Conservation (phyloP, 1,284 basidiomycete species). For the Termitomyces sp. region DNA sequence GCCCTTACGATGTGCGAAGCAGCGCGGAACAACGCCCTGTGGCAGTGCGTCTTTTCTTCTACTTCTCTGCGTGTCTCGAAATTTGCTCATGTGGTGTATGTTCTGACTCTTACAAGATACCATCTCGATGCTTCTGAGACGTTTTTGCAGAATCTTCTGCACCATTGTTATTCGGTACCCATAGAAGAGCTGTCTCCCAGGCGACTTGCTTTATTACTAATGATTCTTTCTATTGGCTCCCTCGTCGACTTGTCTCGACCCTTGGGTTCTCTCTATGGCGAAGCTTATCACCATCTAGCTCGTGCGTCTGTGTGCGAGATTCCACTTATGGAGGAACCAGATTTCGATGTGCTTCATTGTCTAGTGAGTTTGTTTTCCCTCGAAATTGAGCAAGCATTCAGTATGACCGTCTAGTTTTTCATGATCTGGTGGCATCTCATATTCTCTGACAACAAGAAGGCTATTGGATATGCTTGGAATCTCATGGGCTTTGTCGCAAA, state of each 20-base stretch:
- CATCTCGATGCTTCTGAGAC: conserved; percentile 63
- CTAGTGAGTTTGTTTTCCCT: conserved; percentile 34
- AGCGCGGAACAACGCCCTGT: conserved; percentile 58
- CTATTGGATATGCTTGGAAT: conserved; percentile 64
- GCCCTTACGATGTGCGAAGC: conserved; percentile 54
- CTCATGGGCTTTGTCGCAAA: conserved; percentile 60
- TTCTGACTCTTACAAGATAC: conserved; percentile 37
- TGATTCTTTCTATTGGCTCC: conserved; percentile 64
- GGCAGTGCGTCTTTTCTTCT: conserved; percentile 49
- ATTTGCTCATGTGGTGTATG: background rate
- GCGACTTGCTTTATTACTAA: conserved; percentile 56
- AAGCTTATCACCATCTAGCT: conserved; percentile 63
- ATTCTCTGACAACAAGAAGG: conserved; percentile 63
- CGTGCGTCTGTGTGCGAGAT: conserved; percentile 66
- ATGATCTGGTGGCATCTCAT: conserved; percentile 70
- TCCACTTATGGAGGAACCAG: conserved; percentile 64
- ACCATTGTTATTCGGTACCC: conserved; percentile 56
- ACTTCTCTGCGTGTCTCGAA: conserved; percentile 2
- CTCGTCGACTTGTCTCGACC: conserved; percentile 56
- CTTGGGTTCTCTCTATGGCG: conserved; percentile 49
- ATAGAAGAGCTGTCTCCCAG: conserved; percentile 54
- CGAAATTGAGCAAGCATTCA: background rate
- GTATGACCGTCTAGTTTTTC: conserved; percentile 45
- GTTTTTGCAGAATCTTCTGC: conserved; percentile 57
- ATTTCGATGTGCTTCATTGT: conserved; percentile 59